phyloP scores from a whole-genome alignment of 345 rosid genomes.

The Cardamine resedifolia region DNA sequence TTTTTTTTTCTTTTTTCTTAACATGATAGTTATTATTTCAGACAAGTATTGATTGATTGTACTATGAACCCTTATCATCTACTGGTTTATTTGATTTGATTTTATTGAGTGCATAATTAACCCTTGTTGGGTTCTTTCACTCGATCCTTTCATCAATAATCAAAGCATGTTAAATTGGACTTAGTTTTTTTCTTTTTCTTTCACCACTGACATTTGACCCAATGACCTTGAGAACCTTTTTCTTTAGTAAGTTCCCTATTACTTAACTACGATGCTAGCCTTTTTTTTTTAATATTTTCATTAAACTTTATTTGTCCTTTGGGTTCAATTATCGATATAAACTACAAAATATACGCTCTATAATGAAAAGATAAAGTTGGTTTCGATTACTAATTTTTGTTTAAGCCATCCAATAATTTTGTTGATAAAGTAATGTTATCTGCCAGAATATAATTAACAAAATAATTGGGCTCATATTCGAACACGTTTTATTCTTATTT shows the following conservation, averaged over 20 bases:
- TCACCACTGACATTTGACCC: background rate
- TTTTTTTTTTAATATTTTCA: too few species aligned
- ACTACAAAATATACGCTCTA: background rate
- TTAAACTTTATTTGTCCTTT: background rate
- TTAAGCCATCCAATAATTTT: background rate
- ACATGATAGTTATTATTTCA: too few species aligned
- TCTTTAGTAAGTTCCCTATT: background rate
- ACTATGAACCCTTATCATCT: too few species aligned
- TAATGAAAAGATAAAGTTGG: background rate
- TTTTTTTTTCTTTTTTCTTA: too few species aligned
- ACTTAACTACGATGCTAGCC: too few species aligned
- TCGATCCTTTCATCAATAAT: background rate
- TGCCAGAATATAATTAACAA: background rate
- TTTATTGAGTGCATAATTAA: too few species aligned
- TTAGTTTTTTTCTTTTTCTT: background rate
- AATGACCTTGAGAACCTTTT: background rate
- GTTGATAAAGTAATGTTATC: background rate
- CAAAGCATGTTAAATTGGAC: background rate
- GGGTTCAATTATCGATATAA: background rate
- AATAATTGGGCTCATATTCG: background rate
- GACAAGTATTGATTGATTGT: too few species aligned
- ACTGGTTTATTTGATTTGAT: too few species aligned
- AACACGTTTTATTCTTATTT: background rate
- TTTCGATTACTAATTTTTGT: background rate
- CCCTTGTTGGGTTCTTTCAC: background rate